Evolutionary conservation across 768 basidiomycete species (phyloP), one percentile per base, ranked within the genome.

Genomic region (Termitomyces sp.): DNA sequence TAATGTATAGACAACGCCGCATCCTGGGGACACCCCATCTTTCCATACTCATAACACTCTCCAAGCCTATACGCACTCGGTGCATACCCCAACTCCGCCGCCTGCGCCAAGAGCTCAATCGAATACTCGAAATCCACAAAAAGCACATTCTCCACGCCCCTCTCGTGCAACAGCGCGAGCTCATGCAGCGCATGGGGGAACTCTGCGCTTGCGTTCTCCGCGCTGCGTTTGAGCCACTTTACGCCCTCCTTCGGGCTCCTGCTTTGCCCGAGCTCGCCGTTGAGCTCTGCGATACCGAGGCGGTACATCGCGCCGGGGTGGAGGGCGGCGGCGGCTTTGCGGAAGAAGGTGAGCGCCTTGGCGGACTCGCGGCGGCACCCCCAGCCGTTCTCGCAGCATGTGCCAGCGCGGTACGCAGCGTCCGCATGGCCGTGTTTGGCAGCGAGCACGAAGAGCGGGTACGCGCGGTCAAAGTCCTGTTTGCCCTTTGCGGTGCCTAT

Each of bases 331-430:
- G 88, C 92, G 7, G 95, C 93, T 71, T 97, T 98, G 55, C 90
- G 85, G 76, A 88, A 98, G 75, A 94, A 97, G 53, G 89, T 86
- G 33, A 98, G 71, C 0, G 96, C 94, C 66, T 98, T 98, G 41
- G 87, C 86, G 16, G 84, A 87, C 70, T 98, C 97, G 13, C 94
- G 82, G 48, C 96, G 78, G 68, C 94, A 96, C 6, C 97, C 97
- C 97, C 96, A 98, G 27, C 95, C 97, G 63, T 98, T 95, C 79
- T 99, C 97, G 71, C 93, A 97, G 68, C 97, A 99, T 3, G 95
- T 95, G 31, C 94, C 97, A 0, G 95, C 90, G 29, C 96, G 89
- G 71, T 94, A 99, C 5, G 92, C 84, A 15, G 94, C 95, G 63
- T 98, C 95, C 2, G 94, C 88, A 67, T 98, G 96, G 15, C 93